Conservation (phyloP, 2,329 filamentous ascomycete genomes). For the Eutypella sp. region DNA sequence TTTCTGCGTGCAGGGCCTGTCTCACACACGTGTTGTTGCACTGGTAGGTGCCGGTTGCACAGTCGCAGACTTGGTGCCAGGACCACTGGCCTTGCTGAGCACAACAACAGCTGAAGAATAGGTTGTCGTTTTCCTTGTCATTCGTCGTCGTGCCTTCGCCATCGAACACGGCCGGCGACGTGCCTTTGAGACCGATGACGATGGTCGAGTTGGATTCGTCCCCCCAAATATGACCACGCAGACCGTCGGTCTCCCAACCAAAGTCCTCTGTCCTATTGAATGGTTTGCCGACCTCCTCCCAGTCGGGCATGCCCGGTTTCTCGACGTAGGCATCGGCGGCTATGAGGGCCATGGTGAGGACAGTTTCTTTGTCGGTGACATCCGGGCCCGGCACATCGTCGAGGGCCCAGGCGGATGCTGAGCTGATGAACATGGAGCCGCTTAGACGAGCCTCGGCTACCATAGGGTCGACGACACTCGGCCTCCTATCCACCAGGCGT, state of each 20-base stretch:
- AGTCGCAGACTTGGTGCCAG: conserved; percentile 91
- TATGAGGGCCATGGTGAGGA: conserved; percentile 82
- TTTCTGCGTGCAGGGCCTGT: conserved; percentile 70
- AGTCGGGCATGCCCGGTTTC: conserved; percentile 65
- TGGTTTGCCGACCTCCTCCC: conserved; percentile 72
- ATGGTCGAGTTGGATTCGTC: conserved; percentile 82
- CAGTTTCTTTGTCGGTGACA: conserved; percentile 76
- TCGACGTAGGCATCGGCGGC: conserved; percentile 84
- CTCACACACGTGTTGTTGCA: conserved; percentile 91
- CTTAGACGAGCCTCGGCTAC: conserved; percentile 66
- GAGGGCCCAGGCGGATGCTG: conserved; percentile 73
- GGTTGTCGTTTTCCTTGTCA: conserved; percentile 95
- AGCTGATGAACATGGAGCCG: conserved; percentile 63
- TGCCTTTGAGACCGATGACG: conserved; percentile 90
- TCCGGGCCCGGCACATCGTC: conserved; percentile 78
- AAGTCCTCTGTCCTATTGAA: conserved; percentile 89
- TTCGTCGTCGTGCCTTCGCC: conserved; percentile 96
- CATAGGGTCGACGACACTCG: conserved; percentile 71
- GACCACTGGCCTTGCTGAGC: conserved; percentile 86
- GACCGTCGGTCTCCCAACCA: conserved; percentile 84
- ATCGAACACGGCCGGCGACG: conserved; percentile 84
- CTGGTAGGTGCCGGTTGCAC: conserved; percentile 77
- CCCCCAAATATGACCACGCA: conserved; percentile 88
- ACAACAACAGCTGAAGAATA: conserved; percentile 98
- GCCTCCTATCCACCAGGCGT: conserved; percentile 72